A percentile compares a stretch with the other conserved stretches of the same genome.
Evolutionary conservation across 768 basidiomycete genomes (phyloP).

Genomic region (Punctularia strigosozonata): DNA sequence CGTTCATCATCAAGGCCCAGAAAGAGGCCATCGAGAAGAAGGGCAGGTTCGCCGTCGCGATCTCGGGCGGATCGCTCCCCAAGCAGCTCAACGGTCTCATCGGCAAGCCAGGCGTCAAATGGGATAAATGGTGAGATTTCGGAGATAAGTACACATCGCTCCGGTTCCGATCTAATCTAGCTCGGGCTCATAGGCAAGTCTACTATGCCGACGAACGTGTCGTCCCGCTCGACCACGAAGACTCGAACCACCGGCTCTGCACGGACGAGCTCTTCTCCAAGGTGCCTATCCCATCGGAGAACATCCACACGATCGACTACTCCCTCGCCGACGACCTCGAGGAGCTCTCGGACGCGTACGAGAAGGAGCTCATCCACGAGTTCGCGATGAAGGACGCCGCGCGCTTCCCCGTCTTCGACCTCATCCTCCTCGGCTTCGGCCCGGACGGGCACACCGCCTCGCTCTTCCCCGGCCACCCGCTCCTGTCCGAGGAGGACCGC

Average conservation of each 20-base stretch:
- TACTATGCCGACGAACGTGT: slow-evolving; percentile 96
- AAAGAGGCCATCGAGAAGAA: slow-evolving; percentile 82
- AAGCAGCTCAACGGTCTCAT: slow-evolving; percentile 68
- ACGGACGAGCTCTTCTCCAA: slow-evolving; percentile 63
- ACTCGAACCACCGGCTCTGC: slow-evolving; percentile 85
- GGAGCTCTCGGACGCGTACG: slow-evolving; percentile 72
- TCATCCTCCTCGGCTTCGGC: slow-evolving; percentile 94
- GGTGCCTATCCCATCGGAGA: slow-evolving; percentile 60
- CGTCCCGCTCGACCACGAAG: slow-evolving; percentile 85
- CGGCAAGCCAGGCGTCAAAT: slow-evolving; percentile 53
- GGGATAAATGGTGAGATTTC: slow-evolving; percentile 80
- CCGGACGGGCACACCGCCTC: slow-evolving; percentile 98
- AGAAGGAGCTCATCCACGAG: slow-evolving; percentile 73
- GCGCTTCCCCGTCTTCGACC: slow-evolving; percentile 94
- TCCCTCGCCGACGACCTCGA: slow-evolving; percentile 58
- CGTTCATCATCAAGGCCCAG: slow-evolving; percentile 80
- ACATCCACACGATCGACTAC: slow-evolving; percentile 80
- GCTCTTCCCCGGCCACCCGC: slow-evolving; percentile 86
- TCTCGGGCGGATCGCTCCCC: slow-evolving; percentile 90
- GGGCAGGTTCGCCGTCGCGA: slow-evolving; percentile 82
- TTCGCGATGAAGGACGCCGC: slow-evolving; percentile 92
- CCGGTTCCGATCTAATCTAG: background rate
- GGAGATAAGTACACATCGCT: background rate
- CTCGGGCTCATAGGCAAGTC: slow-evolving; percentile 60
- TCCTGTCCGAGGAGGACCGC: slow-evolving; percentile 76